Evolutionary conservation across 2,329 filamentous ascomycete species (phyloP), one percentile per base, ranked within the genome.

Genomic region (Arachnopeziza araneosa): DNA sequence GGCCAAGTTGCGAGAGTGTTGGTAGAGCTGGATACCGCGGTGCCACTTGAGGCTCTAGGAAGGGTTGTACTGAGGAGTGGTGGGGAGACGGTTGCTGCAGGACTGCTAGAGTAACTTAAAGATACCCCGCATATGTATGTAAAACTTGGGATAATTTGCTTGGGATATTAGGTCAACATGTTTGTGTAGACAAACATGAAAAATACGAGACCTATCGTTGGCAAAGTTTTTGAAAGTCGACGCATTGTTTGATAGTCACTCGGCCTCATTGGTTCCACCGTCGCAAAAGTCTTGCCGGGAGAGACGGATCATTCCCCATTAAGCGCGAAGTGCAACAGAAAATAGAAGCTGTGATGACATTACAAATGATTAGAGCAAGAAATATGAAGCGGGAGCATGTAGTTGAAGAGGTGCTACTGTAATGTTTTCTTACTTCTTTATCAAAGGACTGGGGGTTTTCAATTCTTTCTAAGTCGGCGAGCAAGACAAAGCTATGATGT

Each of bases 41-140:
- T 95, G 57, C 92, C 95, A 19, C 74, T 98, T 53, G 95, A 97
- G 74, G 81, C 83, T 19, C 90, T 90, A 0, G 87, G 88, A 65
- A 83, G 91, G 66, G 85, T 99, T 52, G 90, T 98, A 26, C 75
- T 99, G 56, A 81, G 95, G 62, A 86, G 86, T 65, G 85, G 86
- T 56, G 95, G 95, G 1, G 84, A 88, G 67, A 98, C 95, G 1
- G 83, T 98, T 61, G 95, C 91, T 12, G 92, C 93, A 48, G 95
- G 95, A 1, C 76, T 96, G 64, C 75, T 98, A 67, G 93, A 96
- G 52, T 71, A 17, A 54, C 12, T 19, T 12, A 44, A 44, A 44
- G 36, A 44, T 19, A 44, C 36, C 36, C 36, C 3, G 17, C 17
- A 44, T 44, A 17, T 17, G 12, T 12, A 44, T 44, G 17, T 3